Evolutionary conservation across 2,329 filamentous ascomycete species (phyloP), one percentile per base, ranked within the genome.

Genomic region (Phyllosticta capitalensis): DNA sequence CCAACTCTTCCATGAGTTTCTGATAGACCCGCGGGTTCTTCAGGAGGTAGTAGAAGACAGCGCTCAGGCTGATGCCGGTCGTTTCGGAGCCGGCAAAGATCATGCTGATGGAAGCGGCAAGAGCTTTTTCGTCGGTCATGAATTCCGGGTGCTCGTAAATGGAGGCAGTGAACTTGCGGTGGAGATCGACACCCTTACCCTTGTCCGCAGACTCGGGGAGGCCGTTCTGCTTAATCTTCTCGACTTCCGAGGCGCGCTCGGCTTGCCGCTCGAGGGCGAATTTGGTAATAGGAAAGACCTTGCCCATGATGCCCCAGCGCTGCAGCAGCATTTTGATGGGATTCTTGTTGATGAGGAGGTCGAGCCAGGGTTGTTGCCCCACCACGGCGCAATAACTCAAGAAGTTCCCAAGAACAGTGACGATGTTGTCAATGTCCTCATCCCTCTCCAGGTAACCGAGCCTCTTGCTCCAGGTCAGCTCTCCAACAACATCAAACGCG

Each of bases 401-500:
- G 33, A 90, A 78, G 30, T 78, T 79, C 5, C 76, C 77, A 1
- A 90, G 71, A 66, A 88, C 88, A 0, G 71, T 75, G 4, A 91
- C 81, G 56, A 91, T 90, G 0, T 87, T 87, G 63, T 89, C 87
- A 12, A 92, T 83, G 63, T 92, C 89, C 67, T 85, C 79, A 55
- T 89, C 86, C 67, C 82, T 80, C 70, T 92, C 87, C 1, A 92
- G 74, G 64, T 92, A 92, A 0, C 89, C 89, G 61, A 90, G 81
- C 0, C 86, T 79, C 69, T 89, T 89, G 69, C 83, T 85, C 73
- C 89, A 91, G 0, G 87, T 90, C 66, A 91, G 82, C 62, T 89
- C 85, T 5, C 87, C 87, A 63, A 90, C 90, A 14, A 91, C 88
- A 67, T 92, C 89, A 66, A 92, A 92, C 0, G 89, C 89, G 65